A percentile compares a stretch with the other conserved stretches of the same genome.
These are phyloP conservation scores for Yarrowia porcina DNA, from an alignment of 805 yeast genomes.

Conservation along the genomic window DNA sequence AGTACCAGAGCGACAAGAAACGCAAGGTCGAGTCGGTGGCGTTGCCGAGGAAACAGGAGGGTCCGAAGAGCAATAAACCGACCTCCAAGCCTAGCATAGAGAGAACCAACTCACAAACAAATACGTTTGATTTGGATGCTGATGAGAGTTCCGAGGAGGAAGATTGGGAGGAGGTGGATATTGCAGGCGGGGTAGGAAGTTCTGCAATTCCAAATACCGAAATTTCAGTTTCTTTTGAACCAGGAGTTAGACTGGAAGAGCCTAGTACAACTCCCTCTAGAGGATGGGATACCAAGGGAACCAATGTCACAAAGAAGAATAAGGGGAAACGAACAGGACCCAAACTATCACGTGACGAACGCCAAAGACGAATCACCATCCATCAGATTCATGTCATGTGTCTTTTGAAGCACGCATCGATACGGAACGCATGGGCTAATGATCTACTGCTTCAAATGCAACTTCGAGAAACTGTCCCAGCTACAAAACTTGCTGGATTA, in stretches of 20 bases:
- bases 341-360: slow-evolving; percentile 47
- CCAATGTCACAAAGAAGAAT: neutral
- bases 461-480: slow-evolving; percentile 50
- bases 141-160: slow-evolving; percentile 9
- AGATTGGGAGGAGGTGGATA: slow-evolving; percentile 22
- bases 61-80: too few relatives aligned
- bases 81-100: too few relatives aligned
- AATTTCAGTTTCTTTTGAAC: neutral
- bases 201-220: too few relatives aligned
- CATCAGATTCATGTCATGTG: slow-evolving; percentile 60
- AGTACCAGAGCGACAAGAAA: neutral
- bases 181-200: too few relatives aligned
- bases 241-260: neutral
- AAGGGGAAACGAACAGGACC: neutral
- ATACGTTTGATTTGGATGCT: neutral
- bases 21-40: neutral
- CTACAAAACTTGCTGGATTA: slow-evolving; percentile 46
- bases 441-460: slow-evolving; percentile 43
- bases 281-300: slow-evolving; percentile 8
- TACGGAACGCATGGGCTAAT: slow-evolving; percentile 74
- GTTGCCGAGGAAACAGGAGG: neutral
- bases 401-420: slow-evolving; percentile 63
- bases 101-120: neutral
- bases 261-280: too few relatives aligned
- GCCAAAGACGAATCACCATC: slow-evolving; percentile 47